Evolutionary conservation across 192 early-diverging fungal species (phyloP), one percentile per base, ranked within the genome.

Genomic region (Powellomyces hirtus): DNA sequence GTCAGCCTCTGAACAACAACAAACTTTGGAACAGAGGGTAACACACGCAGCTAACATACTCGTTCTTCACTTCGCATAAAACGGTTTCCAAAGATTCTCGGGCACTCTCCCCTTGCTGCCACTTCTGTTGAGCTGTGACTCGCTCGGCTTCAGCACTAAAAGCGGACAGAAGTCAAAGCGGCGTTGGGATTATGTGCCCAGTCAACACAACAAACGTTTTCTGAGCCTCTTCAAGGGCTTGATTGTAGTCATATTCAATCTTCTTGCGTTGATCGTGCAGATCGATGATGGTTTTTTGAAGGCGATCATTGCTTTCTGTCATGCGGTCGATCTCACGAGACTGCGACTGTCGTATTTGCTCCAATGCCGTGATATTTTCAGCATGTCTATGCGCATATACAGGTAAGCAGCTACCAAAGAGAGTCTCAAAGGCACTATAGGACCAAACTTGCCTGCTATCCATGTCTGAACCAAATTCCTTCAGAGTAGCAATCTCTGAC

Each of bases 301-400:
- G 34, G 1, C 2, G 35, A 0, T 30, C 33, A 33, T 35, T 38
- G 8, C 14, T 57, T 16, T 34, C 35, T 16, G n/a, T 26, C 1
- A 69, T 24, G 26, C 67, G 18, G 18, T 59, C 37, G 20, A 69
- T 58, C 27, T 69, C 67, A 8, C 44, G 58, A 24, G 27, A 59
- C 29, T 69, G 67, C 11, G 56, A 69, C 11, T 31, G 36, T 26
- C 67, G 56, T 49, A 69, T 69, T 35, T 69, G 67, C 40, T 69
- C 67, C 26, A 69, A 60, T 14, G 67, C 67, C 0, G 67, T 30
- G 27, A 69, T 59, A 35, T 69, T 69, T 3, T 69, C 67, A 4
- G 67, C 35, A 37, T 69, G 67, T 14, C 58, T 69, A 18, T 38
- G 10, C 29, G 51, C 18, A 42, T n/a, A n/a, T n/a, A 42, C 18